Evolutionary conservation across 495 filamentous ascomycete species (phyloP).

Genomic region (Penicillium cosmopolitanum): DNA sequence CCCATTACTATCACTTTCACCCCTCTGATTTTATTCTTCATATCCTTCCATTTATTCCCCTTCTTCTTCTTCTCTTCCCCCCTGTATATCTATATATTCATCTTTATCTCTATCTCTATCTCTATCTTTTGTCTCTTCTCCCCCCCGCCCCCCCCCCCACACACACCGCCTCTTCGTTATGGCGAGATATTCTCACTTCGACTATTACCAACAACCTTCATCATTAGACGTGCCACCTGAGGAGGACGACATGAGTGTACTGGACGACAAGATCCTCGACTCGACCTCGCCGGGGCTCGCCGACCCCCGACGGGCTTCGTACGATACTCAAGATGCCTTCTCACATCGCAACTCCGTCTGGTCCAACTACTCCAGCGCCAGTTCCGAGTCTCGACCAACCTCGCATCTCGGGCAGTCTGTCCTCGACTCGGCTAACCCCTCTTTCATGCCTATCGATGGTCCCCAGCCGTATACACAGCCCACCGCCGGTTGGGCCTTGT

Average conservation of each 20-base stretch:
- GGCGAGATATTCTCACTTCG: conserved; percentile 53
- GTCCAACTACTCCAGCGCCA: conserved; percentile 66
- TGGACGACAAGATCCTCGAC: conserved; percentile 87
- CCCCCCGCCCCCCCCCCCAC: conserved; percentile 18
- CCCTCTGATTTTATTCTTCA: conserved; percentile 21
- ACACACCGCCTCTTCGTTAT: conserved; percentile 42
- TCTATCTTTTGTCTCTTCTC: conserved; percentile 16
- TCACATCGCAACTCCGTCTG: conserved; percentile 76
- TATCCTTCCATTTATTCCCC: conserved; percentile 23
- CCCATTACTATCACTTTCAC: conserved; percentile 14
- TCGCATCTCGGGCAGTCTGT: conserved; percentile 43
- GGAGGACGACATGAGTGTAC: conserved; percentile 78
- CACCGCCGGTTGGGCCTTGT: conserved; percentile 42
- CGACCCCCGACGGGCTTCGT: conserved; percentile 68
- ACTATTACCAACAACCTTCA: conserved; percentile 65
- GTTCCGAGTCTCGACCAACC: conserved; percentile 41
- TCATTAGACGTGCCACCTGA: conserved; percentile 72
- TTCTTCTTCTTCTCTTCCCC: conserved; percentile 28
- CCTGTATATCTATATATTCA: conserved; percentile 19
- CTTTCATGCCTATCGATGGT: conserved; percentile 62
- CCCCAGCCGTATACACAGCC: conserved; percentile 44
- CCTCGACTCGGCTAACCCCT: conserved; percentile 45
- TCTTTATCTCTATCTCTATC: conserved; percentile 31
- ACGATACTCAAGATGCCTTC: conserved; percentile 68
- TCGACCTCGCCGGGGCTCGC: conserved; percentile 70